Evolutionary conservation across 495 filamentous ascomycete species (phyloP).

Genomic region (Daldinia vernicosa): DNA sequence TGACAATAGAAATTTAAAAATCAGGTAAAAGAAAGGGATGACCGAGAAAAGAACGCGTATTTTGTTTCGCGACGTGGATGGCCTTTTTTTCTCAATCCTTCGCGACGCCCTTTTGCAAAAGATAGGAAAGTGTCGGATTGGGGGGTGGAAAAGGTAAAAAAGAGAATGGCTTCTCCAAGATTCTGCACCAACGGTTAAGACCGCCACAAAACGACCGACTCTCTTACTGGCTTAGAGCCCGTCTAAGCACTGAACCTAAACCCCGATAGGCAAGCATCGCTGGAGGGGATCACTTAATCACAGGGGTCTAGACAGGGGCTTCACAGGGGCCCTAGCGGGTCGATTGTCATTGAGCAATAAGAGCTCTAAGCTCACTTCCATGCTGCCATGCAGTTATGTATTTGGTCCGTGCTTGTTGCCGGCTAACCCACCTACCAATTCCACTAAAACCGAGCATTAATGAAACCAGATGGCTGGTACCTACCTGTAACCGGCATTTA

Average conservation of each 20-base stretch:
- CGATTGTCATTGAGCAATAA: conserved; percentile 38
- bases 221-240: conserved; percentile 17
- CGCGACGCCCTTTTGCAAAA: conserved; percentile 13
- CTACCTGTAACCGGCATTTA: conserved; percentile 9
- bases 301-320: conserved; percentile 28
- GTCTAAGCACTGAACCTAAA: conserved; percentile 38
- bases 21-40: conserved; percentile 10
- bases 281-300: conserved; percentile 34
- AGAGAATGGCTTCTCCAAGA: conserved; percentile 19
- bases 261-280: conserved; percentile 36
- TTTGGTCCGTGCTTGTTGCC: conserved; percentile 18
- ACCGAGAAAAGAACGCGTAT: conserved; percentile 27
- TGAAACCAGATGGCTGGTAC: conserved; percentile 15
- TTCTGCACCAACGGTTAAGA: conserved; percentile 20
- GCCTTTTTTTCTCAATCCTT: conserved; percentile 12
- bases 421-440: conserved; percentile 14
- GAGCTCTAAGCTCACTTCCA: conserved; percentile 21
- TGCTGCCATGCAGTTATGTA: conserved; percentile 3
- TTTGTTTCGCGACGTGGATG: conserved; percentile 17
- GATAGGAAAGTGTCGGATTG: conserved; percentile 15
- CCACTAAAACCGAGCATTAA: conserved; percentile 3
- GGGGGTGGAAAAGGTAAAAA: conserved; percentile 21
- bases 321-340: conserved; percentile 30
- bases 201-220: conserved; percentile 24
- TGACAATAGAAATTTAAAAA: conserved; percentile 18